phyloP scores from a whole-genome alignment of 495 filamentous ascomycete species.

The Lepidopterella palustris region DNA sequence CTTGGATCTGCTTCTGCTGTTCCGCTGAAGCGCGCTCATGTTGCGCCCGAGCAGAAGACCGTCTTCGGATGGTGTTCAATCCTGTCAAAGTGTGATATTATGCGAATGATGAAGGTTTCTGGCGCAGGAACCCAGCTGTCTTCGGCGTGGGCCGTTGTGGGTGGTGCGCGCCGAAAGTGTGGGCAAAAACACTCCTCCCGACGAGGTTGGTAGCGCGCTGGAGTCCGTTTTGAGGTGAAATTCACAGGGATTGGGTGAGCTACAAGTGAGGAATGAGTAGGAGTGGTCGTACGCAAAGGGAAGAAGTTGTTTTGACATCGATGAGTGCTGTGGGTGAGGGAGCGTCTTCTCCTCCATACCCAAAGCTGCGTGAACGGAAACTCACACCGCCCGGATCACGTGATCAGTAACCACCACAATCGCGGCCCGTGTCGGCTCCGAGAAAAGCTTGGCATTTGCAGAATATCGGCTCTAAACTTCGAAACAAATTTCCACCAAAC shows the following conservation, averaged over 20 bases:
- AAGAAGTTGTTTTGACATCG: not conserved
- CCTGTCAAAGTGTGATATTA: constrained; percentile 1
- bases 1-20: constrained; percentile 29
- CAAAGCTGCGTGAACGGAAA: not conserved
- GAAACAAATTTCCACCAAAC: not conserved
- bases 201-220: constrained; percentile 8
- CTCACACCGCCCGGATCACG: too few relatives aligned
- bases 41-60: constrained; percentile 23
- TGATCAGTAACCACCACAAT: too few relatives aligned
- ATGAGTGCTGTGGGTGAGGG: not conserved
- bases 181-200: constrained; percentile 14
- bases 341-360: not conserved
- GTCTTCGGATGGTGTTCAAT: constrained; percentile 17
- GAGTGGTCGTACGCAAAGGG: constrained; percentile 6
- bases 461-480: too few relatives aligned
- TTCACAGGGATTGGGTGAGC: not conserved
- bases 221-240: constrained; percentile 4
- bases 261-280: not conserved
- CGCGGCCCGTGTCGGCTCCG: not conserved
- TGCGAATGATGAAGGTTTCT: constrained; percentile 3
- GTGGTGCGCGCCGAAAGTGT: constrained; percentile 13
- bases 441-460: too few relatives aligned
- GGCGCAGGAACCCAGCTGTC: constrained; percentile 6
- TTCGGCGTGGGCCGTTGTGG: not conserved
- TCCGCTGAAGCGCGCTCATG: constrained; percentile 30